phyloP scores from a whole-genome alignment of 805 yeast species.

The Zygosaccharomyces gambellarensis region DNA sequence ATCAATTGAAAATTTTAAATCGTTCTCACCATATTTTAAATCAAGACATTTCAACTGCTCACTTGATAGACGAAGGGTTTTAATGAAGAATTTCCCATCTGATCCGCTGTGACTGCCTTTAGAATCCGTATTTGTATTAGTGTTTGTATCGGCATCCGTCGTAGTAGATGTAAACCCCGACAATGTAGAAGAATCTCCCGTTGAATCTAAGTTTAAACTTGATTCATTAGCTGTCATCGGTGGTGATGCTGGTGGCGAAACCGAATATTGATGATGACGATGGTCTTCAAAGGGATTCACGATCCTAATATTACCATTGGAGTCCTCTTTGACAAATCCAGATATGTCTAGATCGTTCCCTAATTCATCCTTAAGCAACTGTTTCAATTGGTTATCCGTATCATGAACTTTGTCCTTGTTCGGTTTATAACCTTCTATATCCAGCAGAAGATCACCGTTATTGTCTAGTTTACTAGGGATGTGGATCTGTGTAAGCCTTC shows the following conservation, averaged over 20 bases:
- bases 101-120: slow-evolving; percentile 14
- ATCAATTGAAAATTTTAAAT: slow-evolving; percentile 70
- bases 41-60: slow-evolving; percentile 77
- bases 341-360: slow-evolving; percentile 47
- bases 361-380: slow-evolving; percentile 72
- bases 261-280: not conserved
- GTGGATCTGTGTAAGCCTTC: slow-evolving; percentile 60
- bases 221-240: slow-evolving; percentile 19
- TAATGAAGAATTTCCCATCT: slow-evolving; percentile 50
- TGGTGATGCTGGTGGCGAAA: slow-evolving; percentile 25
- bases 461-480: slow-evolving; percentile 85
- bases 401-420: slow-evolving; percentile 70
- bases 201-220: slow-evolving; percentile 7
- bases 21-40: slow-evolving; percentile 74
- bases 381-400: slow-evolving; percentile 70
- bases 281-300: slow-evolving; percentile 33
- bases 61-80: slow-evolving; percentile 83
- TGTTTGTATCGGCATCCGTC: slow-evolving; percentile 11
- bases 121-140: slow-evolving; percentile 10
- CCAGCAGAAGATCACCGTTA: slow-evolving; percentile 85
- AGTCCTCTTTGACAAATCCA: slow-evolving; percentile 50
- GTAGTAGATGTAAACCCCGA: slow-evolving; percentile 12
- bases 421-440: slow-evolving; percentile 94
- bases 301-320: slow-evolving; percentile 64
- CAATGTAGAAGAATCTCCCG: slow-evolving; percentile 11